Evolutionary conservation across 768 basidiomycete species (phyloP), one percentile per base, ranked within the genome.

Genomic region (Boletus bicolor): DNA sequence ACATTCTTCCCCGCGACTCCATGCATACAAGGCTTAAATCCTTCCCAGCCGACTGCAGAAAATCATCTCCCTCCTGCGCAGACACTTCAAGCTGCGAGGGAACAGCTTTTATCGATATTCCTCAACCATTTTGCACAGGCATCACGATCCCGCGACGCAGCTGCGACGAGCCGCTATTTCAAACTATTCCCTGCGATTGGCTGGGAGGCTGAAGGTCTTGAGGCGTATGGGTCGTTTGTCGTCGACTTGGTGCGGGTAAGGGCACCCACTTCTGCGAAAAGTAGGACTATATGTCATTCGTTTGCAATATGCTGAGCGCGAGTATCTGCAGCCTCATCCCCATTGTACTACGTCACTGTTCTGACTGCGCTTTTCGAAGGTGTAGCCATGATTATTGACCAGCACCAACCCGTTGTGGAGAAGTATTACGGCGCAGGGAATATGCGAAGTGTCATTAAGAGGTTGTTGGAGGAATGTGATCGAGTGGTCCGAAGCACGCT

Each of bases 321-420:
- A 17, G 14, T 36, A 30, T 34, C 10, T 24, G 42, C 69, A 97
- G 96, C 91, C 1, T 93, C 93, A 9, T 96, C 94, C 0, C 89
- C 96, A 0, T 73, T 93, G 28, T 96, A 97, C 73, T 98, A 93
- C 68, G 85, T 97, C 59, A 86, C 92, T 3, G 82, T 87, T 11
- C 75, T 99, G 52, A 98, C 96, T 2, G 86, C 91, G 7, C 80
- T 99, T 1, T 94, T 98, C 62, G 97, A 99, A 73, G 89, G 87
- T 53, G 88, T 99, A 49, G 97, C 95, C 0, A 84, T 92, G 77
- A 93, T 99, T 60, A 87, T 99, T 21, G 93, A 96, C 64, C 97
- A 99, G 66, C 97, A 99, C 67, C 96, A 97, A 62, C 91, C 93
- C 2, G 85, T 99, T 5, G 95, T 99, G 1, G 96, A 98, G 68